phyloP scores from a whole-genome alignment of 1,284 basidiomycete species.

The Moesziomyces sp. region DNA sequence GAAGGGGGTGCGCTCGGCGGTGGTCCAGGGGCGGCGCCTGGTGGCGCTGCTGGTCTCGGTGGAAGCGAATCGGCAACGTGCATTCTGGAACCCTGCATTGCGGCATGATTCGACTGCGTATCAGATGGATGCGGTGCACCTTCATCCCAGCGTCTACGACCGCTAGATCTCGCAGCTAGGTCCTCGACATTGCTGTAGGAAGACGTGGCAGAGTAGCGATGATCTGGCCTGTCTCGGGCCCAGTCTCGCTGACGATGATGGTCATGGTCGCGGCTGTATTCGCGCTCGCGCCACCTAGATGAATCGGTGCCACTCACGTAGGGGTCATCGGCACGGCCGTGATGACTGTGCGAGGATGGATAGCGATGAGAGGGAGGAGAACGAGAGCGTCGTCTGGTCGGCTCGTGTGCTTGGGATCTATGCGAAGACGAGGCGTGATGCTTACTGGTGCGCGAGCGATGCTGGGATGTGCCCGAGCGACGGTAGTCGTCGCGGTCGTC shows the following conservation, averaged over 20 bases:
- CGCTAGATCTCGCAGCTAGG: neutral
- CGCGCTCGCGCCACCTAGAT: slow-evolving; percentile 12
- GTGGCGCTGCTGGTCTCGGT: slow-evolving; percentile 22
- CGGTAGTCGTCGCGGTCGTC: slow-evolving; percentile 30
- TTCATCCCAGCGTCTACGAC: slow-evolving; percentile 37
- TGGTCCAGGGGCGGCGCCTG: slow-evolving; percentile 22
- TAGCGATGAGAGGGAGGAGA: slow-evolving; percentile 43
- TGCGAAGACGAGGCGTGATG: slow-evolving; percentile 41
- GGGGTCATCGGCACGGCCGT: slow-evolving; percentile 10
- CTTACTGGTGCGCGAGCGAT: slow-evolving; percentile 52
- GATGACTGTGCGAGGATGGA: slow-evolving; percentile 41
- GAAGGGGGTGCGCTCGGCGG: slow-evolving; percentile 15
- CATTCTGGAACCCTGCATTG: neutral
- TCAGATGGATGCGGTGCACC: slow-evolving; percentile 10
- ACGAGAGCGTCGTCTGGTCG: slow-evolving; percentile 54
- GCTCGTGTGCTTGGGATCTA: slow-evolving; percentile 41
- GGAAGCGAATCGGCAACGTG: slow-evolving; percentile 6
- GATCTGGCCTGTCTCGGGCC: slow-evolving; percentile 27
- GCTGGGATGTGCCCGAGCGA: slow-evolving; percentile 25
- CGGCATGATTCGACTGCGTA: neutral
- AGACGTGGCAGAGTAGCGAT: slow-evolving; percentile 1
- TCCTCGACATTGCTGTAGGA: slow-evolving; percentile 1
- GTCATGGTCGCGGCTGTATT: neutral
- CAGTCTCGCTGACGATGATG: slow-evolving; percentile 18
- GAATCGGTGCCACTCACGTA: slow-evolving; percentile 10